Evolutionary conservation across 129 eudicot species (phyloP).

Genomic region (Tagetes erecta): DNA sequence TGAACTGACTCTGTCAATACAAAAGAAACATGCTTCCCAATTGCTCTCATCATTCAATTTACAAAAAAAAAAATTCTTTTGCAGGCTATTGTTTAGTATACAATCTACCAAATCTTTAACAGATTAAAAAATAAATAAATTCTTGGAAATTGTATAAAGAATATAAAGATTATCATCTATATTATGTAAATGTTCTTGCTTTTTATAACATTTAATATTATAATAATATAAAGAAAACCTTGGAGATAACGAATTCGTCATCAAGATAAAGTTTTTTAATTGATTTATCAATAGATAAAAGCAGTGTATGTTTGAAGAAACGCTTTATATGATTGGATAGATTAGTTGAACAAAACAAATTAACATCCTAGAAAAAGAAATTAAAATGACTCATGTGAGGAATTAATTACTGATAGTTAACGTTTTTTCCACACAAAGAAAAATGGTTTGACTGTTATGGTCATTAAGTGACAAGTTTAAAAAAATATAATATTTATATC

Average conservation of each 20-base stretch:
- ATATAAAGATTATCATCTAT: neutral
- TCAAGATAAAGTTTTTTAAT: slow-evolving; percentile 14
- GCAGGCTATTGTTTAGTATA: neutral
- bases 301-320: neutral
- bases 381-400: slow-evolving; percentile 15
- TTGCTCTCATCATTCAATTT: neutral
- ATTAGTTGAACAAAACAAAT: slow-evolving; percentile 16
- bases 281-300: slow-evolving; percentile 4
- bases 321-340: slow-evolving; percentile 9
- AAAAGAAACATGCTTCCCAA: neutral
- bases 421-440: slow-evolving; percentile 6
- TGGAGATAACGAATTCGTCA: slow-evolving; percentile 17
- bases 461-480: slow-evolving; percentile 5
- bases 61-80: neutral
- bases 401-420: slow-evolving; percentile 9
- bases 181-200: slow-evolving; percentile 17
- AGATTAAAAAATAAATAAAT: neutral
- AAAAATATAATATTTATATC: neutral
- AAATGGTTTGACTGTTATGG: slow-evolving; percentile 22
- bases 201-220: neutral
- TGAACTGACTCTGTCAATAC: slow-evolving; percentile 4
- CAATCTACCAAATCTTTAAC: slow-evolving; percentile 1
- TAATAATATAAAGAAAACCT: slow-evolving; percentile 2
- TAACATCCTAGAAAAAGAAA: slow-evolving; percentile 8
- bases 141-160: neutral